Conservation (phyloP, 2,329 filamentous ascomycete species). For the Lasiodiplodia sp. region DNA sequence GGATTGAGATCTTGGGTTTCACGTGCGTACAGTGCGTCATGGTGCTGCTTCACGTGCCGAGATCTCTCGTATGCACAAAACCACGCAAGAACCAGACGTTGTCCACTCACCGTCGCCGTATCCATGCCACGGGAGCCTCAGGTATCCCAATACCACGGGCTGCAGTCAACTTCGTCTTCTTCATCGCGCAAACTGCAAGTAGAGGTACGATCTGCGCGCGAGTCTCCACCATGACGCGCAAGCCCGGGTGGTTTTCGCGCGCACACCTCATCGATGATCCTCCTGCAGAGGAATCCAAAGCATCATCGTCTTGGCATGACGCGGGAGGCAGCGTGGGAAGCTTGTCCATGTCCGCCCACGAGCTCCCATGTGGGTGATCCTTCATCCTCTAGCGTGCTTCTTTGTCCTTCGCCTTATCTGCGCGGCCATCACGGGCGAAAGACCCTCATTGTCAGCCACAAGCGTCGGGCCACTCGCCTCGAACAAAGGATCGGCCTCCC, state of each 20-base stretch:
- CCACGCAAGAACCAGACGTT: not conserved
- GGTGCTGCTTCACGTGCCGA: not conserved
- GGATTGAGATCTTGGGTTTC: not conserved
- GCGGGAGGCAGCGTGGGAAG: not conserved
- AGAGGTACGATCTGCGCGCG: not conserved
- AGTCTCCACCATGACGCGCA: not conserved
- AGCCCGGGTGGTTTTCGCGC: not conserved
- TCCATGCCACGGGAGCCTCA: not conserved
- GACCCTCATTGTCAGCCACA: slow-evolving; percentile 3
- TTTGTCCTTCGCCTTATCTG: slow-evolving; percentile 1
- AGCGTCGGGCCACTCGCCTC: slow-evolving; percentile 1
- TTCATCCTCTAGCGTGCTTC: slow-evolving; percentile 6
- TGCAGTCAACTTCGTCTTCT: not conserved
- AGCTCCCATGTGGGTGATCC: slow-evolving; percentile 1
- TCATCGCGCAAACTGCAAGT: not conserved
- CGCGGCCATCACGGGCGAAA: not conserved
- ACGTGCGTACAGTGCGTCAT: not conserved
- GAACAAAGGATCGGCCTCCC: not conserved
- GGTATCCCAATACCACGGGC: slow-evolving; percentile 2
- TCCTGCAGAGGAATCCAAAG: slow-evolving; percentile 8
- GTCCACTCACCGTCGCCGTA: not conserved
- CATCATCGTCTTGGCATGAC: not conserved
- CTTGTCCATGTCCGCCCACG: not conserved
- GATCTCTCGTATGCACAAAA: not conserved
- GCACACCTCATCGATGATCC: not conserved